A percentile compares a stretch with the other conserved stretches of the same genome.
These are phyloP conservation scores for Golubevia pallescens DNA, from an alignment of 1,284 basidiomycete genomes.

Conservation along the genomic window DNA sequence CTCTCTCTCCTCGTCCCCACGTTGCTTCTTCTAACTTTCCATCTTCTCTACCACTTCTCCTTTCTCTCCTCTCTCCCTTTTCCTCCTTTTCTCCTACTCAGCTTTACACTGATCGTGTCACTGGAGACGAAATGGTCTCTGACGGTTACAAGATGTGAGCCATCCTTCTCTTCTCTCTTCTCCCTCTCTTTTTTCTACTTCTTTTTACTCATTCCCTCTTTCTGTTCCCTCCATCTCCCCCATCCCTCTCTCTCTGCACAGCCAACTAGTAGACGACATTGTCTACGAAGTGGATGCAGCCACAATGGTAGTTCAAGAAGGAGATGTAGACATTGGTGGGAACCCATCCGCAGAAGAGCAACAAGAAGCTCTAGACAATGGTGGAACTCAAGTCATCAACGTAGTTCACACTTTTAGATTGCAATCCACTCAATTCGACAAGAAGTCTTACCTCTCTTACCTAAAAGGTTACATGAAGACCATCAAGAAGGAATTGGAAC, in stretches of 20 bases:
- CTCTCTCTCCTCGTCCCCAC: too few relatives aligned
- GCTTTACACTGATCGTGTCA: conserved; percentile 59
- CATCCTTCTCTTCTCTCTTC: not conserved
- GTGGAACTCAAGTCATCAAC: conserved; percentile 77
- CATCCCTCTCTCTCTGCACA: not conserved
- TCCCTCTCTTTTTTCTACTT: not conserved
- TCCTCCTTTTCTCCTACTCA: conserved; percentile 7
- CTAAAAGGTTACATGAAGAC: conserved; percentile 90
- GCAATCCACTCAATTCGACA: conserved; percentile 83
- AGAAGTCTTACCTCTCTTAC: conserved; percentile 84
- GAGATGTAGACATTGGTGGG: conserved; percentile 61
- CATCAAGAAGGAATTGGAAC: conserved; percentile 70
- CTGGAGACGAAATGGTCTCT: conserved; percentile 56
- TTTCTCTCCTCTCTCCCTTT: too few relatives aligned
- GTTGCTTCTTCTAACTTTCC: too few relatives aligned
- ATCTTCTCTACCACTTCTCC: too few relatives aligned
- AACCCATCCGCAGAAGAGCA: conserved; percentile 63
- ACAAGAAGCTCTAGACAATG: conserved; percentile 57
- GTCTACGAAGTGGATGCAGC: conserved; percentile 63
- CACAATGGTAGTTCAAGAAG: conserved; percentile 53
- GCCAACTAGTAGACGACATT: conserved; percentile 55
- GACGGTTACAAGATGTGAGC: conserved; percentile 15
- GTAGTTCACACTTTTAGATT: conserved; percentile 92
- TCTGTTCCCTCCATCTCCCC: too few relatives aligned
- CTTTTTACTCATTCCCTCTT: not conserved